These are phyloP conservation scores for Saccharomycopsis guyanensis DNA, from an alignment of 805 yeast genomes.

Conservation along the genomic window DNA sequence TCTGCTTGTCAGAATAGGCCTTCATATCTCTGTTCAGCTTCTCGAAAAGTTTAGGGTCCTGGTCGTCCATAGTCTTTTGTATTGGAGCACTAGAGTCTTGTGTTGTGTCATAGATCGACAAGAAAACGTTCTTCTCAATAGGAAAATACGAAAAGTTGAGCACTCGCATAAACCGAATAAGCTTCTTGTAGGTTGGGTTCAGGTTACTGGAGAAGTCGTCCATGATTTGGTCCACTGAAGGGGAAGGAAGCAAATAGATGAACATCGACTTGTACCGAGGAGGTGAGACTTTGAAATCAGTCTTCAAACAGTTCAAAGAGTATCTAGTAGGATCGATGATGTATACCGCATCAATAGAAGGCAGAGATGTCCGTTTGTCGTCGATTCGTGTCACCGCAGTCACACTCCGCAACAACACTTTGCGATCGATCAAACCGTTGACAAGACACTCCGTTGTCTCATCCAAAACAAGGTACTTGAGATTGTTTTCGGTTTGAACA, in stretches of 20 bases:
- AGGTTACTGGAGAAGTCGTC: constrained; percentile 3
- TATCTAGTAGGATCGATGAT: constrained; percentile 62
- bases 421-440: constrained; percentile 39
- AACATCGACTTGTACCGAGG: constrained; percentile 69
- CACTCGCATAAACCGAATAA: constrained; percentile 28
- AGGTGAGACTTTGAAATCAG: constrained; percentile 62
- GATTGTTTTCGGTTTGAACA: constrained; percentile 37
- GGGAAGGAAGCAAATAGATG: constrained; percentile 63
- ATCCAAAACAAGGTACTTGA: constrained; percentile 51
- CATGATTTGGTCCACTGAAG: constrained; percentile 25
- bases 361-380: constrained; percentile 48
- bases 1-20: constrained; percentile 5
- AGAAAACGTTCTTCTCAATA: constrained; percentile 60
- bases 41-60: constrained; percentile 15
- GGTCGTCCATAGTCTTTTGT: constrained; percentile 14
- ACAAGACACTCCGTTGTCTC: constrained; percentile 43
- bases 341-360: constrained; percentile 72
- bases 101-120: constrained; percentile 44
- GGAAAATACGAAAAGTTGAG: constrained; percentile 51
- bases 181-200: constrained; percentile 26
- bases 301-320: constrained; percentile 65
- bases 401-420: constrained; percentile 44
- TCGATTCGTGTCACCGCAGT: constrained; percentile 63
- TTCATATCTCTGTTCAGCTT: constrained; percentile 4
- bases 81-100: constrained; percentile 13